Conservation (phyloP, 257 asterid species). For the Striga asiatica region DNA sequence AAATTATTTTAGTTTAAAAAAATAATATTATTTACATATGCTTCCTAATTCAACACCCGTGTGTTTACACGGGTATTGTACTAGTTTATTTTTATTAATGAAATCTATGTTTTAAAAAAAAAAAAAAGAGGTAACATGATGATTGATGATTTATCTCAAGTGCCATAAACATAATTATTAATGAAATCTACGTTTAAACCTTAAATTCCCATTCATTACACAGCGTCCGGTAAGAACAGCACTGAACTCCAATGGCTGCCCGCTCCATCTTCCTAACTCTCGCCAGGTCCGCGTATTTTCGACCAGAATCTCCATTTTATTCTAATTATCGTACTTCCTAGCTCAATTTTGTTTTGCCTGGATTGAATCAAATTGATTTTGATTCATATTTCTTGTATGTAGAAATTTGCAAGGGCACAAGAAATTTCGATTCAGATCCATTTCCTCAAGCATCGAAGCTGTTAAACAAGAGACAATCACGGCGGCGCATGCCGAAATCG, state of each 20-base stretch:
- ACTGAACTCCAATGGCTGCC: conserved; percentile 49
- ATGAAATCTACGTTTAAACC: too few species aligned
- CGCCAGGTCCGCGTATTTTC: conserved; percentile 31
- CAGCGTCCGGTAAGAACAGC: not conserved
- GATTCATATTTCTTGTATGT: not conserved
- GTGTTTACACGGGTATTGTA: too few species aligned
- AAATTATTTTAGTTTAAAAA: too few species aligned
- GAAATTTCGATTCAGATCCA: conserved; percentile 31
- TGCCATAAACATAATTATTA: not conserved
- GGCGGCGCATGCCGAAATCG: conserved; percentile 7
- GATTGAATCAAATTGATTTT: not conserved
- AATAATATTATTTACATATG: too few species aligned
- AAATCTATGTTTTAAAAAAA: too few species aligned
- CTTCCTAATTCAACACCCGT: too few species aligned
- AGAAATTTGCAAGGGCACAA: conserved; percentile 27
- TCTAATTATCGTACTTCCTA: not conserved
- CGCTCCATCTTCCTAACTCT: conserved; percentile 52
- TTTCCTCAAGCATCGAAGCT: conserved; percentile 40
- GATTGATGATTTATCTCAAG: too few species aligned
- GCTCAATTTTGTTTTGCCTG: too few species aligned
- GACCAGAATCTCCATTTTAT: not conserved
- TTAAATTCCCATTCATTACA: too few species aligned
- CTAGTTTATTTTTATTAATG: too few species aligned
- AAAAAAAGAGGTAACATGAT: too few species aligned
- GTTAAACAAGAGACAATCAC: conserved; percentile 19